phyloP scores from a whole-genome alignment of 202 grass and related monocot genomes.

The Digitaria exilis region DNA sequence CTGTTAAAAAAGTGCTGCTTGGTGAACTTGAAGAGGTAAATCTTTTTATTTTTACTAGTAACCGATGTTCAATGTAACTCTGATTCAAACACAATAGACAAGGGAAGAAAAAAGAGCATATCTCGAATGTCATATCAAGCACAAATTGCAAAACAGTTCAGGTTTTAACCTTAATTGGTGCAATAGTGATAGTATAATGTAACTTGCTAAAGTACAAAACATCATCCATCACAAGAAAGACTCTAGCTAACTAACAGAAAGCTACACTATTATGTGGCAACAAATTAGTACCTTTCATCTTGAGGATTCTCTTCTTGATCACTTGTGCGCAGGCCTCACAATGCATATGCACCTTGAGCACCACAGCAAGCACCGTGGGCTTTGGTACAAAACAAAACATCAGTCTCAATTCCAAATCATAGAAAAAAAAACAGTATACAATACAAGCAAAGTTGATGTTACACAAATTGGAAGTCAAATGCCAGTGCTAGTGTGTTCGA shows the following conservation, averaged over 20 bases:
- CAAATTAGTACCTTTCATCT: constrained; percentile 72
- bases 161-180: not conserved
- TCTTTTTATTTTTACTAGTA: not conserved
- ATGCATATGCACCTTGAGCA: constrained; percentile 86
- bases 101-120: not conserved
- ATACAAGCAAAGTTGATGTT: not conserved
- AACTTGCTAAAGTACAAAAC: constrained; percentile 20
- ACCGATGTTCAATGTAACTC: not conserved
- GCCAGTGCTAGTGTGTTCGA: not conserved
- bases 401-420: constrained; percentile 20
- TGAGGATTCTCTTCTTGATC: constrained; percentile 82
- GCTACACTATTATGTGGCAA: constrained; percentile 7
- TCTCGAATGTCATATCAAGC: not conserved
- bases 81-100: not conserved
- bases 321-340: constrained; percentile 75
- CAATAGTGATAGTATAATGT: not conserved
- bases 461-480: not conserved
- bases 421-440: not conserved
- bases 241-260: constrained; percentile 2
- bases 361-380: constrained; percentile 56
- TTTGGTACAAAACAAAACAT: constrained; percentile 41
- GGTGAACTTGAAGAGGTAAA: not conserved
- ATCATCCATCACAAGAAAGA: constrained; percentile 16
- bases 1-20: not conserved
- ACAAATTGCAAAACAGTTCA: not conserved